Percentiles rank a stretch among this genome's conserved stretches.
Conservation (phyloP, 805 yeast genomes). For the Suhomyces prunicola region DNA sequence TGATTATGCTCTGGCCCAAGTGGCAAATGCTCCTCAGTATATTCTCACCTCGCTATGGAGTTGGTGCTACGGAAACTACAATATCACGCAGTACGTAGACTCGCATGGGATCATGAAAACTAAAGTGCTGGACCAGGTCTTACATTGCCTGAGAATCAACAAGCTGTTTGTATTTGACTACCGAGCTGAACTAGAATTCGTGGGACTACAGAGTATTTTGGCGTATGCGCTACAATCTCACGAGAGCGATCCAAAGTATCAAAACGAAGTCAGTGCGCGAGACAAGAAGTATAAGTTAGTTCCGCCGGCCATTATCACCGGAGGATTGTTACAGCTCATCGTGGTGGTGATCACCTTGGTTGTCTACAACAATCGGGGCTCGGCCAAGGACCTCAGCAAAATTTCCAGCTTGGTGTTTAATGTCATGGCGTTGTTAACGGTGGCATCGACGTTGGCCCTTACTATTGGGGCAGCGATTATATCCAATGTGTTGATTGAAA, state of each 20-base stretch:
- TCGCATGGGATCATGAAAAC: slow-evolving; percentile 13
- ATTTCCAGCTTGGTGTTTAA: slow-evolving; percentile 35
- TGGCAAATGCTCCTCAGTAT: slow-evolving; percentile 48
- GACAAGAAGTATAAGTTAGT: slow-evolving; percentile 19
- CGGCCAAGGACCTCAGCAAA: slow-evolving; percentile 27
- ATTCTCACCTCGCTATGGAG: slow-evolving; percentile 38
- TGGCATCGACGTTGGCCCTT: slow-evolving; percentile 30
- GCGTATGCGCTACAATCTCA: slow-evolving; percentile 44
- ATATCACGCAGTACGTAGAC: slow-evolving; percentile 13
- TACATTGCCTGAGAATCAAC: slow-evolving; percentile 18
- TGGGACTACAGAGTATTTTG: slow-evolving; percentile 43
- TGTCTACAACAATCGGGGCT: slow-evolving; percentile 37
- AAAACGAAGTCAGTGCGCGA: slow-evolving; percentile 10
- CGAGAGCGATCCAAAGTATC: slow-evolving; percentile 11
- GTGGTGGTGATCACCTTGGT: slow-evolving; percentile 27
- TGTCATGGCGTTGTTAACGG: slow-evolving; percentile 32
- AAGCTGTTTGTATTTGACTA: slow-evolving; percentile 42
- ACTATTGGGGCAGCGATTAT: slow-evolving; percentile 28
- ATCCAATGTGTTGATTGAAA: slow-evolving; percentile 20
- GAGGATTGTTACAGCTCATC: slow-evolving; percentile 25
- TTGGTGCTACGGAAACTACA: slow-evolving; percentile 46
- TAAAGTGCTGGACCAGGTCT: slow-evolving; percentile 16
- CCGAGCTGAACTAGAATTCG: slow-evolving; percentile 33
- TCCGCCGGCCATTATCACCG: slow-evolving; percentile 26
- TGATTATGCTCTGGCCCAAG: slow-evolving; percentile 45